Conservation (phyloP, 371 early-diverging fungal species). For the Mycotypha africana region DNA sequence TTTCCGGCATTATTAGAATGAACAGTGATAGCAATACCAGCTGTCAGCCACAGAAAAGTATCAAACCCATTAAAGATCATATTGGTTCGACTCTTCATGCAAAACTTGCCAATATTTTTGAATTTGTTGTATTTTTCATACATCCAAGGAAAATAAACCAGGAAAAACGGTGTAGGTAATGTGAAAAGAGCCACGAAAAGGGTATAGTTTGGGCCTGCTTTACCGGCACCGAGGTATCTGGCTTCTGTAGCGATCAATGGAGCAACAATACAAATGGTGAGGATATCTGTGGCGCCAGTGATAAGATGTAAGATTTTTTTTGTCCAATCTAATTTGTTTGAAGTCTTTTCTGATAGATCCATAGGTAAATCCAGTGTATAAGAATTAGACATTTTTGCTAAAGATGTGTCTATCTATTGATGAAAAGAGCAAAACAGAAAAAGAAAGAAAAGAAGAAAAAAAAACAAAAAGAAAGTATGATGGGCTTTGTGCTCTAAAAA, state of each 20-base stretch:
- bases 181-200: constrained; percentile 19
- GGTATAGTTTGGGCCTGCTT: constrained; percentile 21
- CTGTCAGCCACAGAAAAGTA: constrained; percentile 24
- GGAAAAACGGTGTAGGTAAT: constrained; percentile 13
- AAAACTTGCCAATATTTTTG: constrained; percentile 25
- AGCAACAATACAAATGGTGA: constrained; percentile 20
- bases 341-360: constrained; percentile 12
- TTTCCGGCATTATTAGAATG: constrained; percentile 17
- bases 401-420: too few relatives aligned
- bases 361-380: constrained; percentile 18
- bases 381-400: not conserved
- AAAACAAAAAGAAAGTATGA: too few relatives aligned
- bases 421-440: too few relatives aligned
- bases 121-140: constrained; percentile 27
- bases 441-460: too few relatives aligned
- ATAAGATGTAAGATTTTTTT: constrained; percentile 16
- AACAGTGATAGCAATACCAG: constrained; percentile 28
- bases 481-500: too few relatives aligned
- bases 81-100: constrained; percentile 25
- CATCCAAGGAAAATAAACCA: constrained; percentile 28
- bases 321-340: constrained; percentile 11
- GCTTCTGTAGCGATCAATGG: constrained; percentile 25
- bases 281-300: constrained; percentile 4
- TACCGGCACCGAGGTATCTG: constrained; percentile 18
- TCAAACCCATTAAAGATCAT: constrained; percentile 22